These are phyloP conservation scores for Esteya vermicola DNA, from an alignment of 2,329 filamentous ascomycete genomes.

Conservation along the genomic window DNA sequence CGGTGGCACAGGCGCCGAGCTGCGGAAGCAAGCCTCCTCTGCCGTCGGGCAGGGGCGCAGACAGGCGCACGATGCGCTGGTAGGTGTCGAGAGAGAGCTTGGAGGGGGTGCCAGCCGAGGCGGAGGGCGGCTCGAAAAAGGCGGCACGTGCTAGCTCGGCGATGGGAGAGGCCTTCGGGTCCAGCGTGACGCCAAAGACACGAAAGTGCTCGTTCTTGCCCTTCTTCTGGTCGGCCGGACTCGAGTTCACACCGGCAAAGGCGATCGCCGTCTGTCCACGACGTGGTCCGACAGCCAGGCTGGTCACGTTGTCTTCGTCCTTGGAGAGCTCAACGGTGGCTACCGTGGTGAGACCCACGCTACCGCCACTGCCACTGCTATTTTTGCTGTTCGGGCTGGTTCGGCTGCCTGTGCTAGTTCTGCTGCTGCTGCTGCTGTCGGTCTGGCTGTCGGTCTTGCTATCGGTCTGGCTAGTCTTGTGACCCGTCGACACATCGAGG, in stretches of 20 bases:
- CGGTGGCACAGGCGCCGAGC: slow-evolving; percentile 66
- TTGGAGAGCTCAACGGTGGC: slow-evolving; percentile 66
- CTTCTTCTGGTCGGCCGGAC: slow-evolving; percentile 52
- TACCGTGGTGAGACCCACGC: slow-evolving; percentile 47
- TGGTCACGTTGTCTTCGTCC: slow-evolving; percentile 82
- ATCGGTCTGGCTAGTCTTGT: too few species aligned
- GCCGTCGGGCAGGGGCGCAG: slow-evolving; percentile 31
- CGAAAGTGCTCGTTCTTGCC: slow-evolving; percentile 78
- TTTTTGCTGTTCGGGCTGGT: too few species aligned
- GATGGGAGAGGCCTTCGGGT: slow-evolving; percentile 19
- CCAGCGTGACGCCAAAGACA: slow-evolving; percentile 45
- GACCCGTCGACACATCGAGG: slow-evolving; percentile 62
- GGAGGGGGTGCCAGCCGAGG: slow-evolving; percentile 13
- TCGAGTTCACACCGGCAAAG: slow-evolving; percentile 77
- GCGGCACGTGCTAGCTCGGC: slow-evolving; percentile 35
- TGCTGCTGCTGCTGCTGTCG: too few species aligned
- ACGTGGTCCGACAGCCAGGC: slow-evolving; percentile 54
- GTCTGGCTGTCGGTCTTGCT: slow-evolving; percentile 40
- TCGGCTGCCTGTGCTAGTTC: too few species aligned
- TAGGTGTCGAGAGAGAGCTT: slow-evolving; percentile 40
- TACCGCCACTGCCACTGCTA: too few species aligned
- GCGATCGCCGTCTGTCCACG: slow-evolving; percentile 40
- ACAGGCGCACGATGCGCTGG: slow-evolving; percentile 42
- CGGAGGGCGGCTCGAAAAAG: slow-evolving; percentile 30
- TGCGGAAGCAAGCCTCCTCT: slow-evolving; percentile 29